Conservation (phyloP, 352 stramenopile genomes). For the Globisporangium nagaii region DNA sequence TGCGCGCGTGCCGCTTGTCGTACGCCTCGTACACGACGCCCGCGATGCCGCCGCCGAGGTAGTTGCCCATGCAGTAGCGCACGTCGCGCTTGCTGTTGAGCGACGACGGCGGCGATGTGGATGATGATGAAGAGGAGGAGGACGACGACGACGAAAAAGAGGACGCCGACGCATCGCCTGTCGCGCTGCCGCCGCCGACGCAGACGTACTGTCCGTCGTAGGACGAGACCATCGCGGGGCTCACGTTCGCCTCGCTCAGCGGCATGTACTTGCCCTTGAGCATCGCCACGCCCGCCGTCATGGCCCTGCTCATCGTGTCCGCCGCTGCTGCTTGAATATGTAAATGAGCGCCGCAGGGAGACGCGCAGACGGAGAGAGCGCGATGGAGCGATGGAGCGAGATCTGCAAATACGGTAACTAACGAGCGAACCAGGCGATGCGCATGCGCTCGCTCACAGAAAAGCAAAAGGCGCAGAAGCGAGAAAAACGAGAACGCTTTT, state of each 20-base stretch:
- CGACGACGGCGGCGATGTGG: too few species aligned
- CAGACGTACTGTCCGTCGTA: slow-evolving; percentile 81
- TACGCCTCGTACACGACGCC: slow-evolving; percentile 91
- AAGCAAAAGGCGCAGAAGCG: neutral
- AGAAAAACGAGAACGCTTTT: neutral
- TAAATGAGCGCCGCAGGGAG: too few species aligned
- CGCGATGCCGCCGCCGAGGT: slow-evolving; percentile 89
- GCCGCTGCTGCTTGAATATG: neutral
- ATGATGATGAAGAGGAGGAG: neutral
- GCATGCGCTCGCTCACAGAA: neutral
- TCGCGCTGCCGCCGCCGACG: slow-evolving; percentile 17
- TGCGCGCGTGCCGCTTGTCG: slow-evolving; percentile 64
- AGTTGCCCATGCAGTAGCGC: slow-evolving; percentile 87
- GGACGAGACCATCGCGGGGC: slow-evolving; percentile 58
- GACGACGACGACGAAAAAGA: slow-evolving; percentile 18
- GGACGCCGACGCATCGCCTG: neutral
- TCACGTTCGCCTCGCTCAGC: slow-evolving; percentile 78
- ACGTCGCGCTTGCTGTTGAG: slow-evolving; percentile 3
- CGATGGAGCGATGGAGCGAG: neutral
- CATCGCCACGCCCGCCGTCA: slow-evolving; percentile 23
- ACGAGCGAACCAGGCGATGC: neutral
- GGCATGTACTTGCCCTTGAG: slow-evolving; percentile 86
- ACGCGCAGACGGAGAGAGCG: neutral
- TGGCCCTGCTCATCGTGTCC: neutral
- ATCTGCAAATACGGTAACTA: neutral